These are phyloP conservation scores for Meyerozyma smithsonii DNA, from an alignment of 1,139 yeast genomes.

Conservation along the genomic window DNA sequence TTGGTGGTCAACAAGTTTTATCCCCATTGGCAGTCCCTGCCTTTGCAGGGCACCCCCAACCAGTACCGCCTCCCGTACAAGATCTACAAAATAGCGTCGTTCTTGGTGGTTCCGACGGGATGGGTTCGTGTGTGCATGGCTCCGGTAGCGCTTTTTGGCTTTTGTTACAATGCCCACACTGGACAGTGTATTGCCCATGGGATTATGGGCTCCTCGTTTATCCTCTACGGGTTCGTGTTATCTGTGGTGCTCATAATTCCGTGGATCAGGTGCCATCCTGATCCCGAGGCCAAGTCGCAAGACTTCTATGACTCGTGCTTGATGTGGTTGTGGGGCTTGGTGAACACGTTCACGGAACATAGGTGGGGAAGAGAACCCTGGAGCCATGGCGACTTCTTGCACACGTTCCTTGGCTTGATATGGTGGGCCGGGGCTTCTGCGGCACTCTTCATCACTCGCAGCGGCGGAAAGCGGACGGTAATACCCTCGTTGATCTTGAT, in stretches of 20 bases:
- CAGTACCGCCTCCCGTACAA: slow-evolving; percentile 12
- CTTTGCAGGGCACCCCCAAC: slow-evolving; percentile 3
- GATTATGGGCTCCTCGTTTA: slow-evolving; percentile 88
- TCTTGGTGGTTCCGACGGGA: slow-evolving; percentile 48
- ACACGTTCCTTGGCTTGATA: slow-evolving; percentile 90
- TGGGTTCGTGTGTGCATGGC: slow-evolving; percentile 75
- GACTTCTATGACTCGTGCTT: slow-evolving; percentile 80
- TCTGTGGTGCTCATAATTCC: slow-evolving; percentile 65
- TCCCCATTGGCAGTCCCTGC: slow-evolving; percentile 16
- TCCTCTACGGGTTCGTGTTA: slow-evolving; percentile 70
- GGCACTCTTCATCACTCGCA: slow-evolving; percentile 69
- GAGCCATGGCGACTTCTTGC: slow-evolving; percentile 90
- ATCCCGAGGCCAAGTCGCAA: slow-evolving; percentile 43
- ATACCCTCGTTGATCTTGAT: slow-evolving; percentile 78
- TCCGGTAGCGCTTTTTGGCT: slow-evolving; percentile 79
- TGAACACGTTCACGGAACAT: slow-evolving; percentile 93
- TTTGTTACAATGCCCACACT: slow-evolving; percentile 62
- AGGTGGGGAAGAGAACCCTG: slow-evolving; percentile 86
- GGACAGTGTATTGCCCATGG: slow-evolving; percentile 98
- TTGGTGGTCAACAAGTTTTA: slow-evolving; percentile 35
- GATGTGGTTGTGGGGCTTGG: slow-evolving; percentile 86
- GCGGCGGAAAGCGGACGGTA: slow-evolving; percentile 59
- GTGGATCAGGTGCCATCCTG: slow-evolving; percentile 47
- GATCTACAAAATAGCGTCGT: slow-evolving; percentile 44
- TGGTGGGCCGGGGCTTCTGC: slow-evolving; percentile 95